Conservation (phyloP, 2,329 filamentous ascomycete species). For the Sporothrix schenckii region DNA sequence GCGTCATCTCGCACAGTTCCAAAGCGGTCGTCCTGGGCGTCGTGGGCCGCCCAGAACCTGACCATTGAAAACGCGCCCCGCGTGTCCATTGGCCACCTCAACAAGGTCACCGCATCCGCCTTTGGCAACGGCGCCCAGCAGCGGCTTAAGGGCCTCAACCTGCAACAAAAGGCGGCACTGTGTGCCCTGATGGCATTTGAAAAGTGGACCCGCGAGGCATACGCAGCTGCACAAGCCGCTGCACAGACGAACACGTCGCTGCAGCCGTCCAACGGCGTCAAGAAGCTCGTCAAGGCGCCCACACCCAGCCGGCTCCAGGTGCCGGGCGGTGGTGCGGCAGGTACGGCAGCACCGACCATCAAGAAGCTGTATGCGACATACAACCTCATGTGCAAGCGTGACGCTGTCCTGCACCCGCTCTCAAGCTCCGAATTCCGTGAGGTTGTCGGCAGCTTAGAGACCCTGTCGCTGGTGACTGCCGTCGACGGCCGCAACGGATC, state of each 20-base stretch:
- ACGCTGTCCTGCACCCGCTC: conserved; percentile 86
- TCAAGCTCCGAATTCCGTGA: conserved; percentile 93
- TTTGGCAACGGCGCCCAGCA: conserved; percentile 89
- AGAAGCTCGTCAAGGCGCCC: conserved; percentile 30
- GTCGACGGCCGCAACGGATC: conserved; percentile 71
- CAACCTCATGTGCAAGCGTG: conserved; percentile 76
- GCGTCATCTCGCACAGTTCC: conserved; percentile 44
- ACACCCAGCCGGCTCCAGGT: conserved; percentile 44
- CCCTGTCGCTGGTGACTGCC: conserved; percentile 74
- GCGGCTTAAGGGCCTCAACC: conserved; percentile 81
- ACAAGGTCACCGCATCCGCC: conserved; percentile 83
- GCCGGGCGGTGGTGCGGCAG: conserved; percentile 56
- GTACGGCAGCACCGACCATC: conserved; percentile 69
- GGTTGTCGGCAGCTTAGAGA: conserved; percentile 86
- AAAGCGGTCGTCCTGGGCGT: conserved; percentile 39
- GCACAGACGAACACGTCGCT: conserved; percentile 24
- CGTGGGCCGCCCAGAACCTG: conserved; percentile 62
- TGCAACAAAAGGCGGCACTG: conserved; percentile 94
- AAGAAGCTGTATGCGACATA: conserved; percentile 86
- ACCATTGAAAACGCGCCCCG: conserved; percentile 81
- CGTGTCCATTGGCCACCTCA: conserved; percentile 86
- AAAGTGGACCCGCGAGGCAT: conserved; percentile 65
- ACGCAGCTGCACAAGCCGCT: conserved; percentile 39
- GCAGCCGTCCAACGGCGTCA: conserved; percentile 27
- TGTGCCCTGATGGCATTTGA: conserved; percentile 89